Evolutionary conservation across 2,329 filamentous ascomycete genomes (phyloP).

Genomic region (Botrytis medusae): DNA sequence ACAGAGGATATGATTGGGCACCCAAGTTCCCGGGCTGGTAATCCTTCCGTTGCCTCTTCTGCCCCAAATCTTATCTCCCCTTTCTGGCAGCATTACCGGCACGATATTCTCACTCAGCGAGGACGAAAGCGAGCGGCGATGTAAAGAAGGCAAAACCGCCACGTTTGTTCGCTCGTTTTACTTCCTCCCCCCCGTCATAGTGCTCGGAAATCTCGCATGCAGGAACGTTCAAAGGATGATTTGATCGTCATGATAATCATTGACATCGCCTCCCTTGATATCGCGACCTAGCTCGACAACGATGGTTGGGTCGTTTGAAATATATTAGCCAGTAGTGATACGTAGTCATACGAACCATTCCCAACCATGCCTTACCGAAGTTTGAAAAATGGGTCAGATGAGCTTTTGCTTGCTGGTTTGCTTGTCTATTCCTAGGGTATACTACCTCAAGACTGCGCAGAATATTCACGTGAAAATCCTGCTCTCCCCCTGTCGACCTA

Average conservation of each 20-base stretch:
- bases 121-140: background rate
- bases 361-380: background rate
- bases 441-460: background rate
- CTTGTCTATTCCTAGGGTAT: background rate
- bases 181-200: background rate
- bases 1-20: background rate
- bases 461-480: background rate
- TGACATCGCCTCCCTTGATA: background rate
- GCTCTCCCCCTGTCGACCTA: background rate
- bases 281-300: background rate
- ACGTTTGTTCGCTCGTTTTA: background rate
- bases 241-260: background rate
- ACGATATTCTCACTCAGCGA: background rate
- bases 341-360: background rate
- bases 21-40: background rate
- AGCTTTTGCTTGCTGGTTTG: background rate
- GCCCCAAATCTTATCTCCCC: background rate
- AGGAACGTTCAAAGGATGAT: background rate
- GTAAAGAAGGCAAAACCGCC: background rate
- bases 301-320: background rate
- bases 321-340: background rate
- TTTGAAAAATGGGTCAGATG: slow-evolving; percentile 1
- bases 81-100: background rate
- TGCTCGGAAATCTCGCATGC: background rate
- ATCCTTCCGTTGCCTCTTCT: background rate